Conservation (phyloP, 1,284 basidiomycete genomes). For the Malassezia globosa region DNA sequence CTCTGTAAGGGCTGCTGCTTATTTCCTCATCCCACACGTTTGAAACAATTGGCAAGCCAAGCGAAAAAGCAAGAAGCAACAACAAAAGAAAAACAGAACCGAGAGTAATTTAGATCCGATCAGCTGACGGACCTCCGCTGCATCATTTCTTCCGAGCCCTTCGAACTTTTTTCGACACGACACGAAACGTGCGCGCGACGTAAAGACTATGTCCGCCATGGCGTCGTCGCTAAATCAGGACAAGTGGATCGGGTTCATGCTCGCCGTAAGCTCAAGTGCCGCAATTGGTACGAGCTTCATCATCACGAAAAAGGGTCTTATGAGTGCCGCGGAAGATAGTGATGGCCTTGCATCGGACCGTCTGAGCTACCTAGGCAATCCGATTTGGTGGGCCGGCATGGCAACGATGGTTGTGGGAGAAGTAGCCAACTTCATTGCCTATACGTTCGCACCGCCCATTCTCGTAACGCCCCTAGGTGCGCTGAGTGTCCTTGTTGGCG, state of each 20-base stretch:
- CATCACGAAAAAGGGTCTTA: conserved; percentile 46
- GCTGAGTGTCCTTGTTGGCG: conserved; percentile 80
- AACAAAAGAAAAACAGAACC: no score
- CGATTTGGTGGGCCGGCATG: conserved; percentile 98
- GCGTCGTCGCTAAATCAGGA: conserved; percentile 31
- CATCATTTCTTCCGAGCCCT: no score
- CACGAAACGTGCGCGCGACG: not conserved
- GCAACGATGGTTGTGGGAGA: conserved; percentile 54
- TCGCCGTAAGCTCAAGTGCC: conserved; percentile 41
- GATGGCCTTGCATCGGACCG: conserved; percentile 42
- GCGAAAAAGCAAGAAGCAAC: no score
- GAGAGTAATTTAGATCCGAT: no score
- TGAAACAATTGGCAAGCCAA: no score
- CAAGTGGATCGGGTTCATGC: conserved; percentile 44
- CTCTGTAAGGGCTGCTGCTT: no score
- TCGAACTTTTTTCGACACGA: no score
- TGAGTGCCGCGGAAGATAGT: conserved; percentile 40
- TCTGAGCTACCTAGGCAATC: conserved; percentile 67
- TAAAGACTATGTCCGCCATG: not conserved
- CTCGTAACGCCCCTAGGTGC: conserved; percentile 92
- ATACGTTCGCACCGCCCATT: conserved; percentile 93
- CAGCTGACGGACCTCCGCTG: no score
- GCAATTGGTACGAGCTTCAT: conserved; percentile 47
- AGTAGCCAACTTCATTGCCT: conserved; percentile 96
- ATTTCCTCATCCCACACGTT: no score